Evolutionary conservation across 1,284 basidiomycete species (phyloP).

Genomic region (Takashimella koratensis): DNA sequence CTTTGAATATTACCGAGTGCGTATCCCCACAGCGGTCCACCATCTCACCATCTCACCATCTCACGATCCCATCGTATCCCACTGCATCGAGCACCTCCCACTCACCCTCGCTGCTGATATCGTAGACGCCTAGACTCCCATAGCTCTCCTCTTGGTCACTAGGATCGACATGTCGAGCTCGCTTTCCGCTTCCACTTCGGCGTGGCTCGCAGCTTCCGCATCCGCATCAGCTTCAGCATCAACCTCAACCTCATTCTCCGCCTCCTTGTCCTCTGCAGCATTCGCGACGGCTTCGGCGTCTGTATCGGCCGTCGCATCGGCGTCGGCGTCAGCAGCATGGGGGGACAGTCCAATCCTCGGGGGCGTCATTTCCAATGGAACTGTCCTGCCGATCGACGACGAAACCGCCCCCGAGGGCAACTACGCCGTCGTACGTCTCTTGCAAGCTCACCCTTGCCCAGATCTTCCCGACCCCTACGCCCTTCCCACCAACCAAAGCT

Average conservation of each 20-base stretch:
- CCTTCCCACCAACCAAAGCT: not conserved
- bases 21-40: too few relatives aligned
- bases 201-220: constrained; percentile 1
- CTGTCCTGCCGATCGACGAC: constrained; percentile 3
- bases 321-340: constrained; percentile 6
- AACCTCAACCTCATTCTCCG: constrained; percentile 1
- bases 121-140: not conserved
- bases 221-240: too few relatives aligned
- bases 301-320: not conserved
- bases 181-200: not conserved
- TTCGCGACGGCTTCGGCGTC: constrained; percentile 5
- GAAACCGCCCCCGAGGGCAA: constrained; percentile 20
- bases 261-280: constrained; percentile 7
- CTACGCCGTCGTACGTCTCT: constrained; percentile 17
- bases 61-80: too few relatives aligned
- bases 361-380: not conserved
- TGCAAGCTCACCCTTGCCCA: not conserved
- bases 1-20: too few relatives aligned
- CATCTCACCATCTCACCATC: too few relatives aligned
- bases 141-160: too few relatives aligned
- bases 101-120: not conserved
- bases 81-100: not conserved
- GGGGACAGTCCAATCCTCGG: constrained; percentile 7
- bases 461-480: constrained; percentile 3
- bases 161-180: not conserved